Evolutionary conservation across 2,329 filamentous ascomycete genomes (phyloP), one percentile per base, ranked within the genome.

Genomic region (Colletotrichum sp.): DNA sequence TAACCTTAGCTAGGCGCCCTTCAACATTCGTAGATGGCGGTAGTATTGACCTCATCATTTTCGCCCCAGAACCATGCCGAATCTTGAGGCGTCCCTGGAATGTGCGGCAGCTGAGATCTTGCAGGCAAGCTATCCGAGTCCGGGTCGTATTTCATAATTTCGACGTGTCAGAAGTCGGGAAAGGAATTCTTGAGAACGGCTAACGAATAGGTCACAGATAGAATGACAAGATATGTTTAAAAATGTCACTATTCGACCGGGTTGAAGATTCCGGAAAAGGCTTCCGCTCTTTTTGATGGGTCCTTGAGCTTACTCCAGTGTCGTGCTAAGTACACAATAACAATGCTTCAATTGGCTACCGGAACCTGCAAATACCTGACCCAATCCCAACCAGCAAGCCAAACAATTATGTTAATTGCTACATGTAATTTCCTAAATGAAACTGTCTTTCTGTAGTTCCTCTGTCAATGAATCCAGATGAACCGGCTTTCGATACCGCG

Each of bases 161-260:
- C 43, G 10, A 52, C n/a, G 43, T 52, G 6, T 52, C n/a, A 0
- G n/a, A 13, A 7, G n/a, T 1, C n/a, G 12, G 10, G n/a, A 13
- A 52, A 21, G 1, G 1, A 21, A 52, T 7, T 13, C 2, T 21
- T 24, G 3, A 52, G n/a, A 52, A 21, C 43, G 2, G n/a, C n/a
- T 7, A 2, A 24, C 0, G 12, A 52, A 21, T 52, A 0, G n/a
- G 10, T 21, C 0, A 52, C 1, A 21, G n/a, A 13, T 13, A 0
- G 6, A 52, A 21, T 21, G 3, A 9, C 6, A n/a, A n/a, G 14
- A 18, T 18, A n/a, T n/a, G 9, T 21, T 52, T 21, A 24, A 52
- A 13, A 12, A n/a, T 0, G 18, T 48, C 18, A 12, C 3, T 21
- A 21, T 52, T 21, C n/a, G 4, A 4, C 2, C 6, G 12, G 4